Percentiles rank a stretch among this genome's conserved stretches.
phyloP scores from a whole-genome alignment of 169 alveolate species.

The Cyclospora cayetanensis region DNA sequence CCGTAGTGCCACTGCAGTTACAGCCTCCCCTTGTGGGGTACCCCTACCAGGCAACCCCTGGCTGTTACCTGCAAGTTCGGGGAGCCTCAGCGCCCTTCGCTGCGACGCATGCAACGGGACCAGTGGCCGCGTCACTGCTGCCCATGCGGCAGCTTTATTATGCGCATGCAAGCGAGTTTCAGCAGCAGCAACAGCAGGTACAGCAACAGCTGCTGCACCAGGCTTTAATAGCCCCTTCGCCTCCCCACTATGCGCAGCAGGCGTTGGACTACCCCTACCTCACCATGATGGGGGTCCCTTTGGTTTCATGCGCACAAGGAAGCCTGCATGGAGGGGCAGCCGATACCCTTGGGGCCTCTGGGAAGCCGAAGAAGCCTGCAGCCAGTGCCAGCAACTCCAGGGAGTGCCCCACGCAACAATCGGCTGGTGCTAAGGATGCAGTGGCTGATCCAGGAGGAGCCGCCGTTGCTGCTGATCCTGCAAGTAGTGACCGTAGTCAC shows the following conservation, averaged over 20 bases:
- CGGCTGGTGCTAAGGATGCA: no score
- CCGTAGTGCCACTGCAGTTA: not conserved
- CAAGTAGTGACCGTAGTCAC: no score
- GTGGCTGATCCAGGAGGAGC: no score
- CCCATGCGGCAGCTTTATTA: conserved; percentile 38
- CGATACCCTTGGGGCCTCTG: no score
- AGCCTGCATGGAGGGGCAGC: no score
- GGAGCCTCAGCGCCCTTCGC: not conserved
- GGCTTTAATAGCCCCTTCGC: not conserved
- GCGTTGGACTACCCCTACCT: conserved; percentile 15
- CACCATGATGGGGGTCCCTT: conserved; percentile 26
- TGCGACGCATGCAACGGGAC: not conserved
- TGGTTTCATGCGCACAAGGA: no score
- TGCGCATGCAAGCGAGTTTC: not conserved
- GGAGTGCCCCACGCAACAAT: no score
- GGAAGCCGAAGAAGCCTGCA: no score
- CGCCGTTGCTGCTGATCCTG: no score
- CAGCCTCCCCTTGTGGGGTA: not conserved
- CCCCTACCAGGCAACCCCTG: conserved; percentile 3
- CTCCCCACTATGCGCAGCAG: not conserved
- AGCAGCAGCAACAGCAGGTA: conserved; percentile 38
- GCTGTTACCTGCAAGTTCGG: conserved; percentile 26
- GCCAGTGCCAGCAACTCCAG: no score
- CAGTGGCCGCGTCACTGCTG: conserved; percentile 7
- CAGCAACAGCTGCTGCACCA: conserved; percentile 42